phyloP scores from a whole-genome alignment of 2,329 filamentous ascomycete species.

The Colletotrichum simmondsii region DNA sequence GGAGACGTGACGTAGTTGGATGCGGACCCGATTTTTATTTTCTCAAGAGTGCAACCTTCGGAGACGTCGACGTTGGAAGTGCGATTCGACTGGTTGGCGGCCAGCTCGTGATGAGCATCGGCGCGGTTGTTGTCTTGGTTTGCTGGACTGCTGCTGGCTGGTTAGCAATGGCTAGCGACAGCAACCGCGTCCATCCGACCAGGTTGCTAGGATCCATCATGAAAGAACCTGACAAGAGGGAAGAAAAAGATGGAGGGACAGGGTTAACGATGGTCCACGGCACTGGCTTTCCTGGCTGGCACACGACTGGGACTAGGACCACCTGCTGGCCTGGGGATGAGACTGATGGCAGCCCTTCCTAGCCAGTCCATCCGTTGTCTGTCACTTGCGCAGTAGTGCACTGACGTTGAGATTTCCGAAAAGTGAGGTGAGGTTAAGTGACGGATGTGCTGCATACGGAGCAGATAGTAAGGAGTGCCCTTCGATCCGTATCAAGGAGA shows the following conservation, averaged over 20 bases:
- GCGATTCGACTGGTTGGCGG: not conserved
- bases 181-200: not conserved
- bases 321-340: constrained; percentile 27
- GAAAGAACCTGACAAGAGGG: not conserved
- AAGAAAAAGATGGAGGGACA: not conserved
- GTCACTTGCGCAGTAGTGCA: constrained; percentile 9
- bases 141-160: not conserved
- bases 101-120: not conserved
- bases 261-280: constrained; percentile 12
- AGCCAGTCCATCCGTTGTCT: constrained; percentile 24
- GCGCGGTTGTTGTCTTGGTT: constrained; percentile 5
- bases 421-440: not conserved
- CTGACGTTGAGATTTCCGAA: constrained; percentile 10
- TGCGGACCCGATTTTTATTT: constrained; percentile 25
- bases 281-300: constrained; percentile 15
- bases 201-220: not conserved
- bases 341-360: constrained; percentile 25
- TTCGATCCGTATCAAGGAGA: not conserved
- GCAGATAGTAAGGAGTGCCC: not conserved
- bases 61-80: not conserved
- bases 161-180: not conserved
- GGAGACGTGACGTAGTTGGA: constrained; percentile 35
- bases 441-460: not conserved
- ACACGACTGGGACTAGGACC: constrained; percentile 7
- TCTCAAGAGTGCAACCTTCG: constrained; percentile 12